Evolutionary conservation across 2,329 filamentous ascomycete genomes (phyloP).

Genomic region (Bisporella sp.): DNA sequence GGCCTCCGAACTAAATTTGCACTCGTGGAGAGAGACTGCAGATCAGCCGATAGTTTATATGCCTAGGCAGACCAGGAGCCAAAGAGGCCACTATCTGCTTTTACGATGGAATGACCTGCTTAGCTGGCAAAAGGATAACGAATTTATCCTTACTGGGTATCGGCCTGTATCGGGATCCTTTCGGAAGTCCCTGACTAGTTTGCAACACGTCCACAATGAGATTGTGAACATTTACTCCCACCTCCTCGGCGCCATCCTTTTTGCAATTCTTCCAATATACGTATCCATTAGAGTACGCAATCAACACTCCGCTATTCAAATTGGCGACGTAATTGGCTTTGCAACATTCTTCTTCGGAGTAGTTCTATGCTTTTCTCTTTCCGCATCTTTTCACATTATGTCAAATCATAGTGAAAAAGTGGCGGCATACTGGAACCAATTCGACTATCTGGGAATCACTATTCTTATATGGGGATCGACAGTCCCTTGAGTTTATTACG

Average conservation of each 20-base stretch:
- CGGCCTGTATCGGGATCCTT: constrained; percentile 3
- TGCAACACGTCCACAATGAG: constrained; percentile 5
- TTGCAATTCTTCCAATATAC: constrained; percentile 24
- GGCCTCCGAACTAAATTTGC: too few species aligned
- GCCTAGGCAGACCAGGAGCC: too few species aligned
- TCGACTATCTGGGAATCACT: constrained; percentile 33
- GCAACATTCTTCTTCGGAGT: constrained; percentile 31
- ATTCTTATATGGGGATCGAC: constrained; percentile 33
- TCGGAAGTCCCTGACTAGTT: constrained; percentile 2
- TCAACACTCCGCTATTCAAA: constrained; percentile 25
- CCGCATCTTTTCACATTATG: constrained; percentile 29
- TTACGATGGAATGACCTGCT: neutral
- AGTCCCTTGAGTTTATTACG: constrained; percentile 33
- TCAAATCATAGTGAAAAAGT: constrained; percentile 31
- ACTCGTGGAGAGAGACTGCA: too few species aligned
- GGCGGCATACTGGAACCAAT: constrained; percentile 28
- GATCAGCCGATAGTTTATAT: too few species aligned
- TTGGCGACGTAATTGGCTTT: constrained; percentile 31
- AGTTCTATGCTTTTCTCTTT: constrained; percentile 31
- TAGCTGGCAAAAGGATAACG: constrained; percentile 3
- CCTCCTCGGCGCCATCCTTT: constrained; percentile 35
- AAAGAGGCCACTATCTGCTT: too few species aligned
- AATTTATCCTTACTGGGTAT: constrained; percentile 6
- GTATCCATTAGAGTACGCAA: constrained; percentile 22
- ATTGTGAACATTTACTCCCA: constrained; percentile 32